Evolutionary conservation across 768 basidiomycete species (phyloP), one percentile per base, ranked within the genome.

Genomic region (Krasilnikovozyma curviuscula): DNA sequence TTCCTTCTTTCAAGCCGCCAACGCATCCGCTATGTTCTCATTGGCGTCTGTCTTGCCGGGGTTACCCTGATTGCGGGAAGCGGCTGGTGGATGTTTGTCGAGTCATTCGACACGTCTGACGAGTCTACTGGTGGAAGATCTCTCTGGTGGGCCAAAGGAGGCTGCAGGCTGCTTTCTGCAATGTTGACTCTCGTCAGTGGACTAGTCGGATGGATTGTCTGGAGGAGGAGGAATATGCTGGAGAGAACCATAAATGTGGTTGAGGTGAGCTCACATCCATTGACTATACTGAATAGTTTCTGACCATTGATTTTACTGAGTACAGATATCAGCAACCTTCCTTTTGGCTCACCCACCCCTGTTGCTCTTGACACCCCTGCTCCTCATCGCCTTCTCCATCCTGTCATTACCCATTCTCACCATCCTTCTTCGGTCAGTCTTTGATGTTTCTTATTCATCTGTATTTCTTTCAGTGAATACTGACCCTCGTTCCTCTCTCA

Each of bases 401-500:
- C 47, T 56, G 0, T 60, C 57, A 12, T 46, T 63, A 5, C 63
- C 63, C 2, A 64, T 63, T 56, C 48, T 66, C 18, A 63, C 63
- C 0, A 49, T 66, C 9, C 45, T 63, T 23, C 44, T 64, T 16
- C 54, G 65, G 14, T n/a, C n/a, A n/a, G n/a, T n/a, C n/a, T n/a
- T n/a, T n/a, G n/a, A n/a, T n/a, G n/a, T n/a, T n/a, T n/a, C n/a
- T n/a, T n/a, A n/a, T n/a, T n/a, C n/a, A n/a, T n/a, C n/a, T n/a
- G n/a, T n/a, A n/a, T n/a, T n/a, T n/a, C n/a, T n/a, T n/a, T n/a
- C n/a, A n/a, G n/a, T n/a, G n/a, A n/a, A n/a, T n/a, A n/a, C 55
- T 66, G 10, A 55, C 61, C 3, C 59, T 61, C 27, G 56, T 66
- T 19, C 63, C 63, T 0, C 65, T 62, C 49, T 66, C 61, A 55